Evolutionary conservation across 768 basidiomycete species (phyloP).

Genomic region (Gelatoporia subvermispora): DNA sequence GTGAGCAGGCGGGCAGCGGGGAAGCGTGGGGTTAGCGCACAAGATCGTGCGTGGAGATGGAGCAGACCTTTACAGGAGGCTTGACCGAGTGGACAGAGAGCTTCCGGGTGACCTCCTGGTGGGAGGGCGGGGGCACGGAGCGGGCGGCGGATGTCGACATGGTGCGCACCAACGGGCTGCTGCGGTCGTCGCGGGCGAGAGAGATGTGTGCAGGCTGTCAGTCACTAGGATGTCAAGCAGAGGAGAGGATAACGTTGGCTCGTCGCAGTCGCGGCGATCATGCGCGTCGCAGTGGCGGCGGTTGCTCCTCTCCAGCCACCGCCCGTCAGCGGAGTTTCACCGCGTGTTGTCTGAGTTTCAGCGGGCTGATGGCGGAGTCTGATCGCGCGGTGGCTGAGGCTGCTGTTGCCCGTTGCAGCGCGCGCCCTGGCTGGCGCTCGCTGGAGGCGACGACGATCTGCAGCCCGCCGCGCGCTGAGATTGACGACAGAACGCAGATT

Average conservation of each 20-base stretch:
- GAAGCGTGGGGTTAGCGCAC: constrained; percentile 1
- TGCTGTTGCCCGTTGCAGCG: background rate
- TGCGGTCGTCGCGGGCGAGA: background rate
- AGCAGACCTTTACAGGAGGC: constrained; percentile 34
- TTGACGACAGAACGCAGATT: too few species aligned
- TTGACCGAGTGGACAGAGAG: constrained; percentile 69
- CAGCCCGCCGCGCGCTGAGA: too few species aligned
- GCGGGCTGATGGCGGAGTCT: too few species aligned
- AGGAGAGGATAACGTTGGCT: constrained; percentile 1
- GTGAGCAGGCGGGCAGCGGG: constrained; percentile 1
- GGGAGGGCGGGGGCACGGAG: constrained; percentile 64
- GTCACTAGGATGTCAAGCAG: background rate
- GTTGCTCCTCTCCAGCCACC: too few species aligned
- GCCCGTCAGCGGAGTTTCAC: too few species aligned
- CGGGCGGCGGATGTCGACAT: constrained; percentile 11
- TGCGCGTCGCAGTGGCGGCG: background rate
- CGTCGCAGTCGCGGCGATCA: constrained; percentile 13
- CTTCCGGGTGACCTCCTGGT: constrained; percentile 83
- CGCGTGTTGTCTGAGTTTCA: too few species aligned
- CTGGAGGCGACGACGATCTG: background rate
- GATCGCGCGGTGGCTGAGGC: too few species aligned
- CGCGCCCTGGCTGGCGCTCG: background rate
- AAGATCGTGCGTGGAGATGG: background rate
- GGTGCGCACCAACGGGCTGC: constrained; percentile 17
- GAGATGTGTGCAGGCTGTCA: constrained; percentile 5